Evolutionary conservation across 768 basidiomycete genomes (phyloP).

Genomic region (Steccherinum ochraceum): DNA sequence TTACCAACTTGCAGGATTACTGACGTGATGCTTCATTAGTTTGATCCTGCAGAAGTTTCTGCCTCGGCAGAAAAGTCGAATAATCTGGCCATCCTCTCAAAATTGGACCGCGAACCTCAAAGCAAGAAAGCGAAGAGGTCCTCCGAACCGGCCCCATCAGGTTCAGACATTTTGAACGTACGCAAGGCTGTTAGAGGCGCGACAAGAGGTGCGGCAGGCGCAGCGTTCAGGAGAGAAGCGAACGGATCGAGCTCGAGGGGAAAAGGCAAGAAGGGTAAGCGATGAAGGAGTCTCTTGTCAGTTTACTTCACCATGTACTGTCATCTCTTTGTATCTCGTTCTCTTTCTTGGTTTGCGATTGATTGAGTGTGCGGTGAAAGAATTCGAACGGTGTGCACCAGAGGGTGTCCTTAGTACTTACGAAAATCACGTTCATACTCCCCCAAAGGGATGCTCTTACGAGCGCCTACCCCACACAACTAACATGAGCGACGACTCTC

Average conservation of each 20-base stretch:
- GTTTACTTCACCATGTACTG: neutral
- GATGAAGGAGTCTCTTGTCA: neutral
- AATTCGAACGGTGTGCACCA: too few relatives aligned
- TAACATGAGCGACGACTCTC: neutral
- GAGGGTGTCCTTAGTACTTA: too few relatives aligned
- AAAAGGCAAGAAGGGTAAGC: neutral
- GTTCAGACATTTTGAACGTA: conserved; percentile 72
- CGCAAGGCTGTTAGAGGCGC: conserved; percentile 82
- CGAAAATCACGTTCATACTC: too few relatives aligned
- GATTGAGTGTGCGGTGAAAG: too few relatives aligned
- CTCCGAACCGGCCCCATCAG: too few relatives aligned
- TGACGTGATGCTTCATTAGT: too few relatives aligned
- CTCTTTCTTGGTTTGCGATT: neutral
- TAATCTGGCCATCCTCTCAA: conserved; percentile 69
- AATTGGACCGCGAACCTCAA: conserved; percentile 60
- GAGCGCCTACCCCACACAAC: neutral
- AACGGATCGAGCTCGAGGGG: neutral
- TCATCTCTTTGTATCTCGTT: neutral
- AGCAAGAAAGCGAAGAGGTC: conserved; percentile 52
- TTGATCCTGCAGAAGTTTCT: conserved; percentile 74
- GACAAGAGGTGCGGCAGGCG: conserved; percentile 61
- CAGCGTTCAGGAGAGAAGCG: conserved; percentile 44
- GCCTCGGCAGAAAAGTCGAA: conserved; percentile 61
- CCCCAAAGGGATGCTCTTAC: neutral
- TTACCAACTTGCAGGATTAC: neutral